phyloP scores from a whole-genome alignment of 192 early-diverging fungal species.

The Anaeromyces robustus region DNA sequence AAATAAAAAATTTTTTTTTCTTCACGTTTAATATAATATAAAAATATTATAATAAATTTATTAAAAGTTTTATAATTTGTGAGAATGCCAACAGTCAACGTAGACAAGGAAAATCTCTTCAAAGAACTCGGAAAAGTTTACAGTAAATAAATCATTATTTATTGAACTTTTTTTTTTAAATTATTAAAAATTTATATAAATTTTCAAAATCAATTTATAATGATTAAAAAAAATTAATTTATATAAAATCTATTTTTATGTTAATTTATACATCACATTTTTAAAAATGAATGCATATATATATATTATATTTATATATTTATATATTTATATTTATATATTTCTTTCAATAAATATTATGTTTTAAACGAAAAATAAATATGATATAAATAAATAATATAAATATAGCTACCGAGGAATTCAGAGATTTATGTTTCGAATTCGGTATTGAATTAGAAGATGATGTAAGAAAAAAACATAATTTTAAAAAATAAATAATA shows the following conservation, averaged over 20 bases:
- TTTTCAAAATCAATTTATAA: no score
- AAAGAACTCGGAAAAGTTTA: conserved; percentile 60
- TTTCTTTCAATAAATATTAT: no score
- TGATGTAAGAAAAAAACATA: conserved; percentile 40
- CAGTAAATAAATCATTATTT: conserved; percentile 25
- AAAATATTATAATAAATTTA: background rate
- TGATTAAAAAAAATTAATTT: no score
- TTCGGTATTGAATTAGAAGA: conserved; percentile 99
- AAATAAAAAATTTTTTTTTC: background rate
- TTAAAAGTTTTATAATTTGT: background rate
- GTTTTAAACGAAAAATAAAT: no score
- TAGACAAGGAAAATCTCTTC: conserved; percentile 80
- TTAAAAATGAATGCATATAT: no score
- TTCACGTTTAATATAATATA: background rate
- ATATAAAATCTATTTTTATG: no score
- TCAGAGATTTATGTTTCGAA: conserved; percentile 96
- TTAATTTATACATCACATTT: no score
- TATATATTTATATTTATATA: no score
- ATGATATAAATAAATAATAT: no score
- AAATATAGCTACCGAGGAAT: conserved; percentile 55
- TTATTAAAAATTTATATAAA: no score
- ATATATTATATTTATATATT: no score
- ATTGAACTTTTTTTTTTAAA: no score
- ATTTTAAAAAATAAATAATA: conserved; percentile 3
- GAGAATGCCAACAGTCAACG: conserved; percentile 86